phyloP scores from a whole-genome alignment of 305 asterid genomes.

The Fraxinus greggii region DNA sequence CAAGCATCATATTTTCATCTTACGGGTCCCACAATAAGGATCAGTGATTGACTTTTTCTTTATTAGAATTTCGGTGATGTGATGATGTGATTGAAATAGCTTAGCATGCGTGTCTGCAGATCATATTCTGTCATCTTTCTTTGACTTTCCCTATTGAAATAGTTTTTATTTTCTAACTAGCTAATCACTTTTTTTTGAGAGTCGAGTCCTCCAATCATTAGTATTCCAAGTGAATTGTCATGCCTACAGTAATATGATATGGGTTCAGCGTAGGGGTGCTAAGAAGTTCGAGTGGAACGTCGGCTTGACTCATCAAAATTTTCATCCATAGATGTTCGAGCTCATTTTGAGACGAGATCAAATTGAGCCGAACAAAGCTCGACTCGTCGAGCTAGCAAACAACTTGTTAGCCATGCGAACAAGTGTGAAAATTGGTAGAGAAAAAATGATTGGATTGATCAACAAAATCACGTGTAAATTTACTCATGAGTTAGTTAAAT shows the following conservation, averaged over 20 bases:
- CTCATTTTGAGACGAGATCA: too few relatives aligned
- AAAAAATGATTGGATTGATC: background rate
- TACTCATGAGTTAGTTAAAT: background rate
- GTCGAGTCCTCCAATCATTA: background rate
- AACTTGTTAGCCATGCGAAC: too few relatives aligned
- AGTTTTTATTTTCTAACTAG: background rate
- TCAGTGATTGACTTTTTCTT: background rate
- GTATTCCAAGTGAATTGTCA: background rate
- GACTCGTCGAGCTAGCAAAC: too few relatives aligned
- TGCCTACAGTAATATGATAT: background rate
- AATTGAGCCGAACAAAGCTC: too few relatives aligned
- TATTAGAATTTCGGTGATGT: slow-evolving; percentile 30
- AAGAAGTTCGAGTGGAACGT: too few relatives aligned
- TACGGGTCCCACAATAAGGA: background rate
- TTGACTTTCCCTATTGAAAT: background rate
- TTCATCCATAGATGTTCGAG: too few relatives aligned
- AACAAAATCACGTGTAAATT: background rate
- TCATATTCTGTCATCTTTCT: slow-evolving; percentile 17
- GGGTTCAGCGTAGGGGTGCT: background rate
- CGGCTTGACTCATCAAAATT: too few relatives aligned
- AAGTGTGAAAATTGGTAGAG: background rate
- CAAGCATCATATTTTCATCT: background rate
- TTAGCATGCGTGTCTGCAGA: slow-evolving; percentile 31
- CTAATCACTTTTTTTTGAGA: background rate
- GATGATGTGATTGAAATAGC: slow-evolving; percentile 16